phyloP scores from a whole-genome alignment of 73 alveolate species.

The Urostyla sp. region DNA sequence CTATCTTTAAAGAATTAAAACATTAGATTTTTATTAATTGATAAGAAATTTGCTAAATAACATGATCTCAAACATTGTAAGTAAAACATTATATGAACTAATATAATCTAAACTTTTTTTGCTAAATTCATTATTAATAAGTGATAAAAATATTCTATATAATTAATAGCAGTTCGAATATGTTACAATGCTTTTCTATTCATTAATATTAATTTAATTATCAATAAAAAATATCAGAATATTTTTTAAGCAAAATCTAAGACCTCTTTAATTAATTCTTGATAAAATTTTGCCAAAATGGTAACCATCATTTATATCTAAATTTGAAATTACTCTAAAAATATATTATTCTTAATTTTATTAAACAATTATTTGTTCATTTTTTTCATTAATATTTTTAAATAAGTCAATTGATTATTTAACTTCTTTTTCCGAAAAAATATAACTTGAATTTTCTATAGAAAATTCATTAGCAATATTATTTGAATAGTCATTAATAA shows the following conservation, averaged over 20 bases:
- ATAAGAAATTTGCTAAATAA: constrained; percentile 10
- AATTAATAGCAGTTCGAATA: neutral
- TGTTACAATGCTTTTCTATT: too few species aligned
- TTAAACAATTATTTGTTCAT: too few species aligned
- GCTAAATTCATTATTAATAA: neutral
- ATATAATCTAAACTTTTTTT: neutral
- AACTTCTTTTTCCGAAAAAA: too few species aligned
- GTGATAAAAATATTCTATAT: constrained; percentile 5
- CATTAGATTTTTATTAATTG: constrained; percentile 36
- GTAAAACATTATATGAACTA: constrained; percentile 18
- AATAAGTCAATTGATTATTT: too few species aligned
- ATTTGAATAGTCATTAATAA: too few species aligned
- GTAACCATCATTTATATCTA: too few species aligned
- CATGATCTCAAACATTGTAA: constrained; percentile 34
- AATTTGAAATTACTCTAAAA: too few species aligned
- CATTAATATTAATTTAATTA: too few species aligned
- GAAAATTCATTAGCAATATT: too few species aligned
- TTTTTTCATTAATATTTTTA: too few species aligned
- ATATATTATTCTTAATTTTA: too few species aligned
- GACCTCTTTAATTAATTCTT: constrained; percentile 11
- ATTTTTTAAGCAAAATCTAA: neutral
- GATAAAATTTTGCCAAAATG: neutral
- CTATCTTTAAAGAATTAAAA: constrained; percentile 17
- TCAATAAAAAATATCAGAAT: constrained; percentile 39
- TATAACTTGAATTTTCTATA: too few species aligned